These are phyloP conservation scores for Didymella exigua DNA, from an alignment of 2,329 filamentous ascomycete species.

Conservation along the genomic window DNA sequence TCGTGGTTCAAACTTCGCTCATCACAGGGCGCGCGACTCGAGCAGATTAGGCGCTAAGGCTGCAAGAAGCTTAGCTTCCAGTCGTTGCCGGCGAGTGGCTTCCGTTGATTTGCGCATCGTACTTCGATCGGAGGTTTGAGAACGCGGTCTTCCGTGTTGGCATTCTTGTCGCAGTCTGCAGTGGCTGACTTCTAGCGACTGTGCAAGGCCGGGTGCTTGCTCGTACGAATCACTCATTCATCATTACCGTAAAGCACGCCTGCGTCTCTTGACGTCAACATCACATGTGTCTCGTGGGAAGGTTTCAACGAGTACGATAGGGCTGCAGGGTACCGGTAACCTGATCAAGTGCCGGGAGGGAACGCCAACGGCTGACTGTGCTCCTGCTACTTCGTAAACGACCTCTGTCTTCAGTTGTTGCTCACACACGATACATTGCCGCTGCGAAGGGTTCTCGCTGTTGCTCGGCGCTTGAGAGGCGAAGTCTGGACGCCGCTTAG, in stretches of 20 bases:
- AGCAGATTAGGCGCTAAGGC: background rate
- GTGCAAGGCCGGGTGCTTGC: slow-evolving; percentile 3
- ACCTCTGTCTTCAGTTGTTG: background rate
- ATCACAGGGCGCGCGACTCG: slow-evolving; percentile 7
- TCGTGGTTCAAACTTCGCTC: background rate
- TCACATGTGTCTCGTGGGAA: background rate
- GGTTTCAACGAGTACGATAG: slow-evolving; percentile 2
- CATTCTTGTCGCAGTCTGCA: slow-evolving; percentile 4
- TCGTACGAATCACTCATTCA: slow-evolving; percentile 1
- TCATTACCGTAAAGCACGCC: background rate
- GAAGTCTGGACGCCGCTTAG: background rate
- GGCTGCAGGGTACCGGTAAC: slow-evolving; percentile 4
- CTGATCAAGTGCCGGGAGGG: background rate
- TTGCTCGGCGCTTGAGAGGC: background rate
- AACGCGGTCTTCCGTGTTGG: slow-evolving; percentile 13
- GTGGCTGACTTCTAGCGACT: background rate
- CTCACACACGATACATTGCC: background rate
- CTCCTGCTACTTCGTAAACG: background rate
- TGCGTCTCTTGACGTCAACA: slow-evolving; percentile 2
- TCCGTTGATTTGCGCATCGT: slow-evolving; percentile 3
- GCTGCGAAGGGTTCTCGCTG: background rate
- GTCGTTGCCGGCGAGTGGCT: slow-evolving; percentile 6
- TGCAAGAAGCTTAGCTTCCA: slow-evolving; percentile 7
- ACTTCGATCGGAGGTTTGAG: slow-evolving; percentile 10
- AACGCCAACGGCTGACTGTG: background rate